Base-by-base conservation (phyloP, 768 basidiomycete genomes). In the Rickenella mellea region DNA sequence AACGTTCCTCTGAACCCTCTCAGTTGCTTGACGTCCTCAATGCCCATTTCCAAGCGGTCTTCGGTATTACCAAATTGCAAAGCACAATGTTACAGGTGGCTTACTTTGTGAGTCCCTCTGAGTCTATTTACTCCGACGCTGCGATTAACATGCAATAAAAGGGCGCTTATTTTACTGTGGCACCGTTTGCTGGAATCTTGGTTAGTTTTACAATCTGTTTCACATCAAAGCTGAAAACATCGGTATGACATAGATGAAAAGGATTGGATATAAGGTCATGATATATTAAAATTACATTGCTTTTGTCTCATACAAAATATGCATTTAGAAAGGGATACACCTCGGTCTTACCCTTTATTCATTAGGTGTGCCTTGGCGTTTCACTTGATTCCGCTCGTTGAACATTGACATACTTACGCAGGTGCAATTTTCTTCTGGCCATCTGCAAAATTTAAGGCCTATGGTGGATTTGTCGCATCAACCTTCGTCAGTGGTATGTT, bases 381-480 rank as follows among this genome's bases (percentile, higher is more conserved):
- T 48, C 51, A 52, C 49, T 45, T 53, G 49, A 52, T 49, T 40
- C 48, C 55, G 14, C 40, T 37, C 10, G 4, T 39, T 45, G 12
- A 44, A 29, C 9, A 37, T 45, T 36, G 26, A 20, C 33, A 27
- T 42, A 12, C 28, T 29, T 46, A 47, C 15, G 30, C 59, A 63
- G 83, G 84, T 38, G 83, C 83, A 19, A 68, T 86, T 47, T 78
- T 83, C 58, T 86, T 84, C 66, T 85, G 83, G 83, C 80, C 82
- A 14, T 80, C 78, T 30, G 81, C 83, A 27, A 75, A 70, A 51
- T 84, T 69, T 54, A 64, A 65, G 41, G 76, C 70, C 51, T 86
- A 81, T 44, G 77, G 75, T 24, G 83, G 82, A 17, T 85, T 86
- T 53, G 79, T 86, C 25, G 77, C 77, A 20, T 78, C 77, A 55